Evolutionary conservation across 345 rosid species (phyloP), one percentile per base, ranked within the genome.

Genomic region (Aquilaria malaccensis): DNA sequence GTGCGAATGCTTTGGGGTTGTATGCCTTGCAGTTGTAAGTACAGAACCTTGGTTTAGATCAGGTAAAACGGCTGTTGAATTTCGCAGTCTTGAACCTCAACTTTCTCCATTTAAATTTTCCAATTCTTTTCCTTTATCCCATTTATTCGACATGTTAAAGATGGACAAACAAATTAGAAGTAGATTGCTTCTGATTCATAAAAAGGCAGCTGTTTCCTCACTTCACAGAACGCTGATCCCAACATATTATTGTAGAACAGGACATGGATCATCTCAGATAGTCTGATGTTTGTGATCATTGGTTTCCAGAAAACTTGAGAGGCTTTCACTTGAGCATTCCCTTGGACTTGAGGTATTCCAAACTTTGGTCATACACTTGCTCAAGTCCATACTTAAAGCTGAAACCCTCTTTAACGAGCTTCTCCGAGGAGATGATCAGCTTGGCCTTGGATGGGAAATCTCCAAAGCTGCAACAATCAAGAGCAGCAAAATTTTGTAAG

Each of bases 351-450:
- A 75, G 63, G 71, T 67, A 77, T 58, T 80, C 81, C 56, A 87
- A 64, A 52, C 81, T 77, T 67, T 87, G 82, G 74, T 89, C 98
- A 74, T 80, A 93, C 33, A 83, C 77, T 64, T 89, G 95, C 61
- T 79, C 85, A 30, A 93, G 69, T 14, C 87, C 83, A 75, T 73
- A 76, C 74, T 93, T 78, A 76, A 79, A 89, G 57, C 52, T 56
- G 76, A 93, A 93, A 14, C 98, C 92, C 67, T 83, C 94, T 2
- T 52, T 74, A 47, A 74, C 52, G 11, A 94, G 86, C 80, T 90
- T 94, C 66, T 80, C 76, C 0, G 96, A 90, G 12, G 96, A 84
- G 10, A 93, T 13, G 12, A 30, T 62, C 75, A 89, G 15, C 78
- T 93, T 93, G 29, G 86, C 60, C 72, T 69, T 72, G 30, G 76